Evolutionary conservation across 2,329 filamentous ascomycete species (phyloP), one percentile per base, ranked within the genome.

Genomic region (Fusarium mundagurra): DNA sequence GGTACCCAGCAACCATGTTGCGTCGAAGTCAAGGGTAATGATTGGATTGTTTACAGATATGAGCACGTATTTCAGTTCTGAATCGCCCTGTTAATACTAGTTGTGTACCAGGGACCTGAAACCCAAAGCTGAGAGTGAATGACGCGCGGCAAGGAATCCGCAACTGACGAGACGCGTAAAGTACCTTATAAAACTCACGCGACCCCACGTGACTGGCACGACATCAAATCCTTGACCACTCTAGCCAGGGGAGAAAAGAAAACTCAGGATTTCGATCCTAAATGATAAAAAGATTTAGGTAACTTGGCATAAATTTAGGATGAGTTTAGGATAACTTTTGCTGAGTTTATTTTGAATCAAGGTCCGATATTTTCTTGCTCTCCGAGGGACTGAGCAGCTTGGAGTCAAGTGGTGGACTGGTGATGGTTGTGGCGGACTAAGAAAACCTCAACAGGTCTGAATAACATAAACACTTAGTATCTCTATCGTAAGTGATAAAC

Each of bases 1-100:
- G 89, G 79, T 94, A 93, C 61, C 93, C 93, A 64, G 94, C 84
- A 57, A 93, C 92, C 94, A 96, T 96, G 10, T 48, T 69, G 50
- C 27, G 27, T 33, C 29, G 9, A 16, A 27, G 22, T 27, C 17
- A 13, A 8, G 9, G 27, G 7, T 18, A 20, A 11, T 8, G 7
- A 29, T 8, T 31, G 20, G 18, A n/a, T 33, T 41, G 20, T 16
- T n/a, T 27, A 13, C 44, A 29, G 6, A 18, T 27, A 3, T 24
- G 24, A 10, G 20, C 22, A 14, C n/a, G 12, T 13, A 31, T 43
- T 11, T 20, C 18, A 29, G 24, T 39, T 33, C 29, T 39, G 48
- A n/a, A n/a, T 22, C 31, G n/a, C 33, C 22, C 53, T 34, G 39
- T 31, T 29, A 18, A n/a, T 24, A 39, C 20, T 13, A 33, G 31